Conservation (phyloP, 2,329 filamentous ascomycete species). For the Aphanoascus verrucosus region DNA sequence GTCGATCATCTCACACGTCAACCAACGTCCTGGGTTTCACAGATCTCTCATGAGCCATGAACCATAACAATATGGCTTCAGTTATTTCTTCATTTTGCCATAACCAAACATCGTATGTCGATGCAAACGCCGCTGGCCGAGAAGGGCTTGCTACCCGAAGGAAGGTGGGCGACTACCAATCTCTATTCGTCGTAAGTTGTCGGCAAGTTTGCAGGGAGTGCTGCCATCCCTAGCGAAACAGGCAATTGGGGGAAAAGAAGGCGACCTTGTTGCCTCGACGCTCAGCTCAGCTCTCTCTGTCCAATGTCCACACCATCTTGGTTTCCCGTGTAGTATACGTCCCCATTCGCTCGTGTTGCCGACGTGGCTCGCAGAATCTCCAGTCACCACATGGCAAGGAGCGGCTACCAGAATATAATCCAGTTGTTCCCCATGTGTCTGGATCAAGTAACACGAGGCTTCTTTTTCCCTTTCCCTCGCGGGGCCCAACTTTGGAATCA, state of each 20-base stretch:
- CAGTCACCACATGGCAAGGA: background rate
- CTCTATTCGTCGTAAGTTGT: background rate
- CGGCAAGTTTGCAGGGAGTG: background rate
- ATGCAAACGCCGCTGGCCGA: background rate
- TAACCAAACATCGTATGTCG: background rate
- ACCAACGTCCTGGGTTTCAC: conserved; percentile 11
- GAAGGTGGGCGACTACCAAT: background rate
- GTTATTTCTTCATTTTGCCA: background rate
- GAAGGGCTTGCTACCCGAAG: background rate
- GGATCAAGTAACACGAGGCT: background rate
- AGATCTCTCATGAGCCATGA: conserved; percentile 5
- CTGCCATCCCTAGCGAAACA: background rate
- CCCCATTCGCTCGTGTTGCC: conserved; percentile 1
- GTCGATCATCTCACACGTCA: conserved; percentile 10
- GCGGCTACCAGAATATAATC: background rate
- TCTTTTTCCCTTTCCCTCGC: background rate
- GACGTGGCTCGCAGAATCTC: conserved; percentile 2
- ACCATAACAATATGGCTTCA: background rate
- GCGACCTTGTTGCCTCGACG: too few relatives aligned
- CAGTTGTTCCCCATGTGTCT: conserved; percentile 1
- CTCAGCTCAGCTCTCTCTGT: background rate
- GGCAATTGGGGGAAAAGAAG: background rate
- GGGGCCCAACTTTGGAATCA: background rate
- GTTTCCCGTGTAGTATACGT: conserved; percentile 1
- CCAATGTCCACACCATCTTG: background rate